Conservation (phyloP, 768 basidiomycete species). For the Mycena haematopus region DNA sequence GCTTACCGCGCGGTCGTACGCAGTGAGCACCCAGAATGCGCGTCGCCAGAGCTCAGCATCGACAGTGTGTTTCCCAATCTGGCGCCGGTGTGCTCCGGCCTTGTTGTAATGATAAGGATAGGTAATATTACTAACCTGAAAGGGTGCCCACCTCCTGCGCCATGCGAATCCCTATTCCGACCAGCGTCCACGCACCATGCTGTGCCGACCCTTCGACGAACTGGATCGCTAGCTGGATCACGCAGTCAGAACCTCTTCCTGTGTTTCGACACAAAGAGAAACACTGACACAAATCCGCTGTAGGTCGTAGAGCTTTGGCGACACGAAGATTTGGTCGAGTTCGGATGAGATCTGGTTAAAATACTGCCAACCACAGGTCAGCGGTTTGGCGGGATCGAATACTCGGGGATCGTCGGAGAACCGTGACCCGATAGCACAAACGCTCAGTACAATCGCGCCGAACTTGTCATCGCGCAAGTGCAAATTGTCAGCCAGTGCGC, state of each 20-base stretch:
- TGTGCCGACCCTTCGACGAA: conserved; percentile 63
- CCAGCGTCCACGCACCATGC: conserved; percentile 70
- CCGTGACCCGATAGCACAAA: conserved; percentile 73
- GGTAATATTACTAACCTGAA: too few species aligned
- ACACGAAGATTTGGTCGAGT: conserved; percentile 58
- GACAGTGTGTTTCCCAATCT: conserved; percentile 42
- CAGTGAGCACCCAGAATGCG: conserved; percentile 55
- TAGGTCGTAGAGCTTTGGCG: conserved; percentile 59
- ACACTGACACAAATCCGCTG: conserved; percentile 55
- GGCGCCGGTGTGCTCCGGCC: conserved; percentile 65
- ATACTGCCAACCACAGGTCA: too few species aligned
- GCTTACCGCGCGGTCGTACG: conserved; percentile 55
- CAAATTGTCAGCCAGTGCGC: conserved; percentile 51
- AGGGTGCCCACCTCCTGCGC: conserved; percentile 70
- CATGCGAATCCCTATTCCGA: conserved; percentile 47
- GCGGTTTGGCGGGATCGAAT: too few species aligned
- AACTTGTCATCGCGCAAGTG: conserved; percentile 62
- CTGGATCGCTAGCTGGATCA: conserved; percentile 54
- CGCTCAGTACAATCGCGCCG: conserved; percentile 63
- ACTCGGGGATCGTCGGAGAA: conserved; percentile 36
- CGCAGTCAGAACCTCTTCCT: background rate
- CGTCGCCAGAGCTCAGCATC: conserved; percentile 80
- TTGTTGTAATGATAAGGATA: too few species aligned
- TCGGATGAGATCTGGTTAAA: conserved; percentile 60
- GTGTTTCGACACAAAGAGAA: background rate